A percentile compares a stretch with the other conserved stretches of the same genome.
These are phyloP conservation scores for Elasticomyces elasticus DNA, from an alignment of 495 filamentous ascomycete genomes.

Conservation along the genomic window DNA sequence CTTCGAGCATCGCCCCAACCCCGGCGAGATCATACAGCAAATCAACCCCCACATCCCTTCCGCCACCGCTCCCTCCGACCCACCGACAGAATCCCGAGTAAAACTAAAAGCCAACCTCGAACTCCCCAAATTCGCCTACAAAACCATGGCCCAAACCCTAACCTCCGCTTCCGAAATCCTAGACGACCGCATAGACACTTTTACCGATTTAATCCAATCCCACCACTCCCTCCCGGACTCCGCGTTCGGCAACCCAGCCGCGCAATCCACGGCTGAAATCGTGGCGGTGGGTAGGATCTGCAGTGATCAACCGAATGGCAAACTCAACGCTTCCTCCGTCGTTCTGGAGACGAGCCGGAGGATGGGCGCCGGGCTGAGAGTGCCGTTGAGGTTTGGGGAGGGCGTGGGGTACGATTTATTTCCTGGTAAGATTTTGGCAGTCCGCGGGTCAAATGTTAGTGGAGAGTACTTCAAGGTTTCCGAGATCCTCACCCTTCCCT, in stretches of 20 bases:
- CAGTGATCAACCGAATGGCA: constrained; percentile 73
- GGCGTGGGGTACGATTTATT: constrained; percentile 73
- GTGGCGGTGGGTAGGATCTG: constrained; percentile 85
- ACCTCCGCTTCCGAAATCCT: constrained; percentile 85
- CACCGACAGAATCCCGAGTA: constrained; percentile 67
- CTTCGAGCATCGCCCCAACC: constrained; percentile 23
- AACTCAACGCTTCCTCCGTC: constrained; percentile 69
- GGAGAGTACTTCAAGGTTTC: constrained; percentile 74
- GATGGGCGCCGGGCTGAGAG: constrained; percentile 69
- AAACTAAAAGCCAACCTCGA: constrained; percentile 74
- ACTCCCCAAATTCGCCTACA: constrained; percentile 80
- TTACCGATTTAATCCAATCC: constrained; percentile 58
- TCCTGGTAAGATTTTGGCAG: constrained; percentile 84
- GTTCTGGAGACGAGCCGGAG: constrained; percentile 79
- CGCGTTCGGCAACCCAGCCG: constrained; percentile 79
- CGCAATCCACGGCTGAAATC: constrained; percentile 73
- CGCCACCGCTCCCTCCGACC: constrained; percentile 38
- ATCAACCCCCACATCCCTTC: constrained; percentile 65
- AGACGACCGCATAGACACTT: constrained; percentile 91
- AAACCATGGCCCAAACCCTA: constrained; percentile 87
- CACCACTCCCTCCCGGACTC: constrained; percentile 66
- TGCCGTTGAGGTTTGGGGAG: constrained; percentile 68
- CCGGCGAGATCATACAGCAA: constrained; percentile 72
- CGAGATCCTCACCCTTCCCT: constrained; percentile 63
- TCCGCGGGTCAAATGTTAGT: constrained; percentile 76